Evolutionary conservation across 306 rosid species (phyloP).

Genomic region (Oemleria cerasiformis): DNA sequence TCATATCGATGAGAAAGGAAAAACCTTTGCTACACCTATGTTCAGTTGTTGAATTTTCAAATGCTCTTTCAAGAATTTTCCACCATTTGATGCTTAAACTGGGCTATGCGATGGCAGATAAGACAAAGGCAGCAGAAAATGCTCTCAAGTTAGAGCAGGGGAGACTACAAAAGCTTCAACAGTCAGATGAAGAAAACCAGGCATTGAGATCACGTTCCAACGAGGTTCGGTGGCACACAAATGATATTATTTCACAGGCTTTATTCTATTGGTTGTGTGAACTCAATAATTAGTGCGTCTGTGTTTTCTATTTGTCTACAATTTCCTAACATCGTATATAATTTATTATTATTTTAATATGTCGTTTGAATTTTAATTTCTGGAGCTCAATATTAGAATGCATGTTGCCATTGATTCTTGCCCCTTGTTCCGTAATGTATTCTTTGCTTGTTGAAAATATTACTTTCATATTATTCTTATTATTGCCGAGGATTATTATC

Average conservation of each 20-base stretch:
- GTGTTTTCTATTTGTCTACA: background rate
- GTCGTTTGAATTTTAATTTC: background rate
- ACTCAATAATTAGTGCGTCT: background rate
- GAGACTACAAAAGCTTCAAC: constrained; percentile 66
- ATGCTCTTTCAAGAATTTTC: constrained; percentile 8
- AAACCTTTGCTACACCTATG: background rate
- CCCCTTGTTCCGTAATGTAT: background rate
- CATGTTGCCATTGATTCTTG: background rate
- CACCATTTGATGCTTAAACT: constrained; percentile 22
- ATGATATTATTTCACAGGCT: background rate
- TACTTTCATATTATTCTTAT: constrained; percentile 9
- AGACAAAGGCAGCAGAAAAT: constrained; percentile 52
- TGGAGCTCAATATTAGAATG: constrained; percentile 5
- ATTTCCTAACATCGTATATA: background rate
- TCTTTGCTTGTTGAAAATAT: background rate
- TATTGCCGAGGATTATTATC: constrained; percentile 13
- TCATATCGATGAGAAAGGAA: constrained; percentile 1
- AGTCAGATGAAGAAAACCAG: constrained; percentile 49
- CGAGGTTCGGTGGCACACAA: constrained; percentile 44
- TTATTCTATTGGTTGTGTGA: background rate
- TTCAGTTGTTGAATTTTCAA: constrained; percentile 1
- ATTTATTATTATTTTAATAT: background rate
- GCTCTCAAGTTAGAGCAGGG: constrained; percentile 65
- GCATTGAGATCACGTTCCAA: constrained; percentile 46
- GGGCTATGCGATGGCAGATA: constrained; percentile 44